These are phyloP conservation scores for Picea abies DNA, from an alignment of 83 land plant genomes.

Conservation along the genomic window DNA sequence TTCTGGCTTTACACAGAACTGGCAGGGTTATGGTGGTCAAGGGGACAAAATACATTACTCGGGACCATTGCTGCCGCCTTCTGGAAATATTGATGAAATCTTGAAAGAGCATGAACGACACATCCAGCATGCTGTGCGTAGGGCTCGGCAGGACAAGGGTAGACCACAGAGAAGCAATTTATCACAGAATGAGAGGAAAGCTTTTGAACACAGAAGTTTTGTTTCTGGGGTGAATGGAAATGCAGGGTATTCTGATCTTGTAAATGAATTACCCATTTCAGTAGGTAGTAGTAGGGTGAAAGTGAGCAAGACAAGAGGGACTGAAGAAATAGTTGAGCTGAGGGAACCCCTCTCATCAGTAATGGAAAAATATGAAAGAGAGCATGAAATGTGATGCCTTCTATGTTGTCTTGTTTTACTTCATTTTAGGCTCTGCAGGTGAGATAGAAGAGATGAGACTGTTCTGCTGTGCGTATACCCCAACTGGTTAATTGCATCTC, in stretches of 20 bases:
- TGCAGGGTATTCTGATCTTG: background rate
- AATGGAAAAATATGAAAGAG: constrained; percentile 10
- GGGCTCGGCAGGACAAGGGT: constrained; percentile 24
- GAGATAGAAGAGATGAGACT: background rate
- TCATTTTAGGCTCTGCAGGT: background rate
- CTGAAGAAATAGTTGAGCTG: constrained; percentile 2
- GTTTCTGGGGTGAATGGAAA: constrained; percentile 8
- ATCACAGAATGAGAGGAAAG: constrained; percentile 4
- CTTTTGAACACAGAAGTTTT: background rate
- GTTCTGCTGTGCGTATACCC: background rate
- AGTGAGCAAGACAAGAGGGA: constrained; percentile 6
- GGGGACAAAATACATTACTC: constrained; percentile 36
- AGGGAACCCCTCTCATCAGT: constrained; percentile 10
- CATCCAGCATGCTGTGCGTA: constrained; percentile 36
- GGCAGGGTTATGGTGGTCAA: constrained; percentile 24
- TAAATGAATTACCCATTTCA: background rate
- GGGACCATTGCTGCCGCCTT: constrained; percentile 33
- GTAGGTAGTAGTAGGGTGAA: constrained; percentile 7
- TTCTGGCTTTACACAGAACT: background rate
- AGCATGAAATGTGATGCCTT: constrained; percentile 7
- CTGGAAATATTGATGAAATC: constrained; percentile 37
- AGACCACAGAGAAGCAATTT: constrained; percentile 15
- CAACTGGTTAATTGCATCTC: background rate
- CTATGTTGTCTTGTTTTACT: background rate
- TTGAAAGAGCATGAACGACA: constrained; percentile 37